Evolutionary conservation across 2,329 filamentous ascomycete genomes (phyloP), one percentile per base, ranked within the genome.

Genomic region (Didymella pomorum): DNA sequence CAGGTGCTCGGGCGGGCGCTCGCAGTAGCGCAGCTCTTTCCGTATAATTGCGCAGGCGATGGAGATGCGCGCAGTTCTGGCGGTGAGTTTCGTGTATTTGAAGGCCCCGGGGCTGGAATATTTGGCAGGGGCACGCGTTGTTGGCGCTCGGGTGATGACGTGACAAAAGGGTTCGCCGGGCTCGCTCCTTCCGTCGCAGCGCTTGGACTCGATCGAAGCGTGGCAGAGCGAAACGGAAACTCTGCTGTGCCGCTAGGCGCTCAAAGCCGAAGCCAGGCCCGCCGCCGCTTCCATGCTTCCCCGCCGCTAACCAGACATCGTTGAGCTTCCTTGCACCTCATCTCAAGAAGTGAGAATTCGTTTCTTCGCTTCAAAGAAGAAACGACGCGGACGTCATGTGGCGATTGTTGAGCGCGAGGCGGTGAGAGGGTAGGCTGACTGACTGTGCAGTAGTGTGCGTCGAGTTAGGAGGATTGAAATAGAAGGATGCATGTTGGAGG

Each of bases 301-400:
- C 56, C 50, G 50, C 56, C 56, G 50, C 56, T 58, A 58, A n/a
- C 51, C 25, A 53, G 43, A 37, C n/a, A 41, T n/a, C 51, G 51
- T 25, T 39, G 64, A 71, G 68, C 71, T 75, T 73, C 65, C 67
- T 67, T 64, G 43, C 61, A 76, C 73, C 63, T 73, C 73, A 69
- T 58, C 52, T 45, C 43, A 39, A 55, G 52, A 55, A 35, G 47
- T 33, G 56, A 35, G 51, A 39, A 29, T 23, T 60, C 58, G 41
- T 54, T 28, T 60, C 49, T 41, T 60, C 39, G 39, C 48, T 18
- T 20, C 48, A 29, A 50, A 54, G 31, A 51, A 46, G 45, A 26
- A 54, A 50, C 6, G 16, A n/a, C 8, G n/a, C n/a, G 6, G 9
- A 42, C 50, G 45, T 58, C 50, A 50, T 50, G 45, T 18, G 21